A percentile compares a stretch with the other conserved stretches of the same genome.
Evolutionary conservation across 495 filamentous ascomycete genomes (phyloP).

Genomic region (Glarea lozoyensis): DNA sequence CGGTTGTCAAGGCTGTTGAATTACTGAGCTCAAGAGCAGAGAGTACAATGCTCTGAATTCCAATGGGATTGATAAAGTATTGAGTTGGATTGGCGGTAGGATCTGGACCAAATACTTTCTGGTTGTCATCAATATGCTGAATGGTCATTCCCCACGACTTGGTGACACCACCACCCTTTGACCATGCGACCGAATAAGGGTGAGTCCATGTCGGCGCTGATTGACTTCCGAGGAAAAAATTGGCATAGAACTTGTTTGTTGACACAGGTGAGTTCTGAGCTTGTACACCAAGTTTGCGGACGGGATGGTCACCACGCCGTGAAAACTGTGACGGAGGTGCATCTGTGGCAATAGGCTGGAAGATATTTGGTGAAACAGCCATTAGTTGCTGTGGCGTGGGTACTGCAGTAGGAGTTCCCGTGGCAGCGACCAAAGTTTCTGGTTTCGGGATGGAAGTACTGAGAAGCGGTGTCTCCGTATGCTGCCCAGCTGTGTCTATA

Average conservation of each 20-base stretch:
- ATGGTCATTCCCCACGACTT: conserved; percentile 70
- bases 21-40: conserved; percentile 64
- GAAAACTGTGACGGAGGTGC: conserved; percentile 46
- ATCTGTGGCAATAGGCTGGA: conserved; percentile 51
- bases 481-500: conserved; percentile 5
- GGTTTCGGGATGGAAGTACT: conserved; percentile 15
- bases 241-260: conserved; percentile 92
- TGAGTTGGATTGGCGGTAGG: conserved; percentile 47
- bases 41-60: conserved; percentile 70
- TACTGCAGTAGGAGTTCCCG: not conserved
- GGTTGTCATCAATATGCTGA: conserved; percentile 57
- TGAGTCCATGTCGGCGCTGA: conserved; percentile 65
- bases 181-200: conserved; percentile 78
- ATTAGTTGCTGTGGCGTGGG: not conserved
- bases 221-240: conserved; percentile 75
- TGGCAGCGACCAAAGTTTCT: conserved; percentile 9
- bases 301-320: conserved; percentile 34
- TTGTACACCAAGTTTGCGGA: conserved; percentile 28
- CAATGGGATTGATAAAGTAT: conserved; percentile 77
- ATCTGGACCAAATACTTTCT: conserved; percentile 51
- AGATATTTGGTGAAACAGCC: conserved; percentile 30
- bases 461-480: conserved; percentile 9
- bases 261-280: conserved; percentile 45
- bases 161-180: conserved; percentile 55
- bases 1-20: conserved; percentile 51